Evolutionary conservation across 352 stramenopile genomes (phyloP).

Genomic region (Phytophthora syringae): DNA sequence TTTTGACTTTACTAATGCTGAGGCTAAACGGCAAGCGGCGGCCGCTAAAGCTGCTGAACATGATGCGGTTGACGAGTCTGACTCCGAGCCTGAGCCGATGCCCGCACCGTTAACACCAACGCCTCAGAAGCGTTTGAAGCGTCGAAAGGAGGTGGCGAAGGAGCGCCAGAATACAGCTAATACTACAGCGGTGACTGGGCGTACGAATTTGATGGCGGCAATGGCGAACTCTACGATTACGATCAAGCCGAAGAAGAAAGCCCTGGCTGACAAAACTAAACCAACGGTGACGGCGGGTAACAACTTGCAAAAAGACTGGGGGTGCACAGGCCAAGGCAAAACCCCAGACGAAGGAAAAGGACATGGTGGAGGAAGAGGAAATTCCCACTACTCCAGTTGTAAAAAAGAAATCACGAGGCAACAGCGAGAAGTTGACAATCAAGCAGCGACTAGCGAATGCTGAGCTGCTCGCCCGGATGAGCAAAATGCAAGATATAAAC

Average conservation of each 20-base stretch:
- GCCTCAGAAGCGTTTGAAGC: conserved; percentile 46
- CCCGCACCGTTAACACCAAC: conserved; percentile 15
- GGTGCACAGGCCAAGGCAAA: conserved; percentile 11
- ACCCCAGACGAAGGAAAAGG: neutral
- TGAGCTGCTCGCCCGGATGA: conserved; percentile 56
- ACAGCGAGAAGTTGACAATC: conserved; percentile 42
- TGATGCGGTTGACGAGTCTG: conserved; percentile 29
- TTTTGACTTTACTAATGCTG: conserved; percentile 62
- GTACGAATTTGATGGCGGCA: conserved; percentile 24
- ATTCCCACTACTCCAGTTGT: neutral
- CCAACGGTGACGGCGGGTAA: neutral
- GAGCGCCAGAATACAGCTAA: no score
- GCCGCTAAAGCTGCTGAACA: conserved; percentile 29
- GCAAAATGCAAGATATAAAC: conserved; percentile 64
- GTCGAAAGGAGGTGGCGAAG: conserved; percentile 38
- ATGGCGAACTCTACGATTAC: conserved; percentile 19
- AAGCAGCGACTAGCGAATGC: conserved; percentile 56
- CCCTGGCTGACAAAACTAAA: conserved; percentile 5
- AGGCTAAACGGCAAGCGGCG: conserved; percentile 42
- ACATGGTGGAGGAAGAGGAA: conserved; percentile 7
- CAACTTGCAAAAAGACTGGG: conserved; percentile 2
- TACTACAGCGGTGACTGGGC: neutral
- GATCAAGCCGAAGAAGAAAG: conserved; percentile 19
- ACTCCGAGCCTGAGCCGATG: conserved; percentile 30
- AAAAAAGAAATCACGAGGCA: conserved; percentile 29